A percentile compares a stretch with the other conserved stretches of the same genome.
Evolutionary conservation across 2,329 filamentous ascomycete genomes (phyloP).

Genomic region (Colletotrichum simmondsii): DNA sequence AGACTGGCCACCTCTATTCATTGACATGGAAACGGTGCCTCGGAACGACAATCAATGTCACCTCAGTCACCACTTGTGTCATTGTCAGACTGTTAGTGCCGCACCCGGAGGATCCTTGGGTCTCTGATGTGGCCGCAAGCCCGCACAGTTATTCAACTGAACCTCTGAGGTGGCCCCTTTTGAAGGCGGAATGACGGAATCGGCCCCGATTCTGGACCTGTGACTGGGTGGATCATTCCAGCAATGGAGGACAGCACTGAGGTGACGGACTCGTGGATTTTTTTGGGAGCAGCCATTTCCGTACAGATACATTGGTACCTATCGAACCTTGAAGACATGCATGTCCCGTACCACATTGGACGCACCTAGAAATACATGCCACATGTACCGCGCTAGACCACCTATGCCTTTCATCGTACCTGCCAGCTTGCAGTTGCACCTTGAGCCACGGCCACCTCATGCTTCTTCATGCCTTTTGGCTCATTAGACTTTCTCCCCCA

Average conservation of each 20-base stretch:
- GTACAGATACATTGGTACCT: background rate
- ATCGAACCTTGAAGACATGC: background rate
- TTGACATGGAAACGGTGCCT: background rate
- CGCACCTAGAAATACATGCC: slow-evolving; percentile 14
- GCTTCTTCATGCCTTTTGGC: slow-evolving; percentile 5
- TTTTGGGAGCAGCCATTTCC: slow-evolving; percentile 6
- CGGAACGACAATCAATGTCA: background rate
- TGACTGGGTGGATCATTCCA: slow-evolving; percentile 26
- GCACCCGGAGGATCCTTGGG: slow-evolving; percentile 14
- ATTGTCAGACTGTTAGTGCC: background rate
- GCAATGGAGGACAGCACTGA: background rate
- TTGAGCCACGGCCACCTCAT: slow-evolving; percentile 22
- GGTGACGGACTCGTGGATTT: slow-evolving; percentile 24
- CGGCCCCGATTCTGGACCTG: background rate
- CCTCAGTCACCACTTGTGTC: too few species aligned
- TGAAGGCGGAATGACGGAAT: slow-evolving; percentile 35
- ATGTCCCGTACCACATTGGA: background rate
- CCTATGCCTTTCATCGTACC: slow-evolving; percentile 15
- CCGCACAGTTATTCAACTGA: slow-evolving; percentile 1
- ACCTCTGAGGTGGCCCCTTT: slow-evolving; percentile 8
- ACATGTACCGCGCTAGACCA: slow-evolving; percentile 8
- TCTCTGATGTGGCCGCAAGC: slow-evolving; percentile 6
- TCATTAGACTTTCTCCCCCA: slow-evolving; percentile 23
- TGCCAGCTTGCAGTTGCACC: slow-evolving; percentile 34
- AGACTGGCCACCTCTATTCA: background rate